Evolutionary conservation across 176 grass and related monocot genomes (phyloP).

Genomic region (Carex scoparia): DNA sequence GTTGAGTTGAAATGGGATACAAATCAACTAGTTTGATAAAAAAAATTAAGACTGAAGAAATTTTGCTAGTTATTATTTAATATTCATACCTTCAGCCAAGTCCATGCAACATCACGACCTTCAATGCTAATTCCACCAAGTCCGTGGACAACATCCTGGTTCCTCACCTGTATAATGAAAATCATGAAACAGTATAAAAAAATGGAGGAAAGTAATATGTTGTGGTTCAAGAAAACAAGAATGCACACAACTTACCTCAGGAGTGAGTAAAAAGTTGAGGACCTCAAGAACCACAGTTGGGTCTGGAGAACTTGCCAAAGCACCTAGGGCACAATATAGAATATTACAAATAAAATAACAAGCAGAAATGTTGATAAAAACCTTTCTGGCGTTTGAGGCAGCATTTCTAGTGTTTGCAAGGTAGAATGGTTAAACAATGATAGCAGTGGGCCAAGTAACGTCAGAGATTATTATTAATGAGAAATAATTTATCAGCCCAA

Average conservation of each 20-base stretch:
- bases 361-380: background rate
- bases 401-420: background rate
- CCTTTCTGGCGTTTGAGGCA: background rate
- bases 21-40: background rate
- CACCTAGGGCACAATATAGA: slow-evolving; percentile 37
- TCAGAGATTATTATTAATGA: background rate
- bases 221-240: background rate
- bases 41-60: background rate
- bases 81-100: slow-evolving; percentile 77
- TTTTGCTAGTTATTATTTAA: slow-evolving; percentile 5
- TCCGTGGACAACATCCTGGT: slow-evolving; percentile 66
- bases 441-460: background rate
- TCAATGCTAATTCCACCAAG: slow-evolving; percentile 54
- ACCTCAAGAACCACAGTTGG: slow-evolving; percentile 64
- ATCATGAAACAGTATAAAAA: slow-evolving; percentile 12
- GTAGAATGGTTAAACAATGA: background rate
- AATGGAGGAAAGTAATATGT: background rate
- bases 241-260: slow-evolving; percentile 51
- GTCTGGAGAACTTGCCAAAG: slow-evolving; percentile 69
- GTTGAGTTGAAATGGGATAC: background rate
- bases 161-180: slow-evolving; percentile 57
- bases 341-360: background rate
- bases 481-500: background rate
- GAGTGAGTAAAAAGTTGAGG: slow-evolving; percentile 53
- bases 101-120: slow-evolving; percentile 70